These are phyloP conservation scores for Isatis tinctoria DNA, from an alignment of 345 rosid species.

Conservation along the genomic window DNA sequence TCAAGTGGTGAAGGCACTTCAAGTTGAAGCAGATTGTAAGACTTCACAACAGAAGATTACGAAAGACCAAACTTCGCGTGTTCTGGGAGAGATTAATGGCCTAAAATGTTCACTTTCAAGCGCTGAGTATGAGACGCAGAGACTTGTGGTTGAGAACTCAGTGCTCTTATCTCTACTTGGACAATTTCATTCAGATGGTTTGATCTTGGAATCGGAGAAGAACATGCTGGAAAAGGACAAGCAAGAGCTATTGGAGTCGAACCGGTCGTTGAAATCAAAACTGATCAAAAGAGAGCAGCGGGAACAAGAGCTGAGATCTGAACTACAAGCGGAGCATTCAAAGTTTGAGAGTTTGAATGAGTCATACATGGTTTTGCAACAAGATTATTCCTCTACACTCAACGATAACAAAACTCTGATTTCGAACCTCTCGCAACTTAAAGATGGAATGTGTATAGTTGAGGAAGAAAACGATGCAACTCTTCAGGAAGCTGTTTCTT, in stretches of 20 bases:
- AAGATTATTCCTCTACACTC: conserved; percentile 43
- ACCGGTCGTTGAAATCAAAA: conserved; percentile 49
- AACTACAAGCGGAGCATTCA: conserved; percentile 34
- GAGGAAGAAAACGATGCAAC: conserved; percentile 54
- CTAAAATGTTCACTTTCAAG: conserved; percentile 49
- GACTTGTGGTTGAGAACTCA: conserved; percentile 65
- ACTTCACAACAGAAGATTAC: conserved; percentile 30
- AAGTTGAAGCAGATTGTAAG: conserved; percentile 43
- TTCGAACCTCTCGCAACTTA: conserved; percentile 41
- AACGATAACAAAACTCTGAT: conserved; percentile 47
- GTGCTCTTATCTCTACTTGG: conserved; percentile 58
- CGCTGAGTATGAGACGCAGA: conserved; percentile 58
- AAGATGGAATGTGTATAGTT: conserved; percentile 43
- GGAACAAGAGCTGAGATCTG: conserved; percentile 40
- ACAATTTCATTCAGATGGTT: conserved; percentile 50
- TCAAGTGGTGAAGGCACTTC: conserved; percentile 66
- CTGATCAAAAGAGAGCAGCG: conserved; percentile 41
- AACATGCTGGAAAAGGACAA: conserved; percentile 39
- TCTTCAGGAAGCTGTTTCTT: conserved; percentile 50
- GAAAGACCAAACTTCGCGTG: conserved; percentile 41
- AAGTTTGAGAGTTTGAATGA: conserved; percentile 45
- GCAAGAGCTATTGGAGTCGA: conserved; percentile 50
- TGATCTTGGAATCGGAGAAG: conserved; percentile 47
- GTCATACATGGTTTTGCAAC: conserved; percentile 43
- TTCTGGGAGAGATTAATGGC: conserved; percentile 49